phyloP scores from a whole-genome alignment of 306 rosid species.

The Argentina anserina region DNA sequence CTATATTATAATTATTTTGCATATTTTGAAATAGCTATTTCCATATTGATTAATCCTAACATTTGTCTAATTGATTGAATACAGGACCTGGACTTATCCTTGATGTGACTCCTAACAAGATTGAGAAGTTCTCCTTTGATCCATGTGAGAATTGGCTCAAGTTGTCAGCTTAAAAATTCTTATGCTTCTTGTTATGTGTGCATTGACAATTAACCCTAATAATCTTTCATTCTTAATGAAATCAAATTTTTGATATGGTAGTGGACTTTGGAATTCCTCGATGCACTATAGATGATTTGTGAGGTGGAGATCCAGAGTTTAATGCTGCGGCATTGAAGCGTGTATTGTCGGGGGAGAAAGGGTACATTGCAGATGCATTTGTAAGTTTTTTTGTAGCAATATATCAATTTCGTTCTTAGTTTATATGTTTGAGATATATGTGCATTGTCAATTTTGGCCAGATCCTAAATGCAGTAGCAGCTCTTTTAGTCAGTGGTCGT shows the following conservation, averaged over 20 bases:
- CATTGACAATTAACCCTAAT: neutral
- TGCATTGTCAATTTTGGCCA: conserved; percentile 24
- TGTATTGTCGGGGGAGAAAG: conserved; percentile 75
- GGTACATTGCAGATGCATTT: conserved; percentile 79
- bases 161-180: conserved; percentile 15
- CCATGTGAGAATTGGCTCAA: conserved; percentile 62
- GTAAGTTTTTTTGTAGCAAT: conserved; percentile 44
- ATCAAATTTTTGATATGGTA: conserved; percentile 26
- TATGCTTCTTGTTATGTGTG: neutral
- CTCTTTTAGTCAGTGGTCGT: conserved; percentile 61
- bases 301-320: conserved; percentile 77
- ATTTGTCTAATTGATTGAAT: conserved; percentile 7
- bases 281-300: conserved; percentile 61
- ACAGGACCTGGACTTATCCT: conserved; percentile 89
- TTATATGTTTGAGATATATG: neutral
- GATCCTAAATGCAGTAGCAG: conserved; percentile 89
- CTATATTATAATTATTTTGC: conserved; percentile 12
- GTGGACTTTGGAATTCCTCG: conserved; percentile 91
- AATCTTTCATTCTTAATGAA: neutral
- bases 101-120: conserved; percentile 70
- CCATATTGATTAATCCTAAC: neutral
- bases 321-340: conserved; percentile 66
- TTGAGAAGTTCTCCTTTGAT: conserved; percentile 74
- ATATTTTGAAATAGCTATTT: too few relatives aligned
- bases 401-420: conserved; percentile 1